These are phyloP conservation scores for Chlorencoelia australis DNA, from an alignment of 2,329 filamentous ascomycete species.

Conservation along the genomic window DNA sequence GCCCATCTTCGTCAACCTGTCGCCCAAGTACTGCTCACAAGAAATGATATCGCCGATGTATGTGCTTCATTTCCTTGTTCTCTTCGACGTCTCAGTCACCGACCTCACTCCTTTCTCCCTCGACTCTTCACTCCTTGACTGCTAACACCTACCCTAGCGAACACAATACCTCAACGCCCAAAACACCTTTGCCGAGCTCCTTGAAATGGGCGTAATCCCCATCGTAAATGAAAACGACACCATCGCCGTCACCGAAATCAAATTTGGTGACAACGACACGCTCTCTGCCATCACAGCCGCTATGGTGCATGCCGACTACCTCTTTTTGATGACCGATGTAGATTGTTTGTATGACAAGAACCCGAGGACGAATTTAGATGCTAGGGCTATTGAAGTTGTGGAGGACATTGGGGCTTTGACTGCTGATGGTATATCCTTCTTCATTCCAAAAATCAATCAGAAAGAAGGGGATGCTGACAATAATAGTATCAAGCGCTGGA, in stretches of 20 bases:
- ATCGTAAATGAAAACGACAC: slow-evolving; percentile 99
- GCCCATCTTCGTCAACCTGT: slow-evolving; percentile 80
- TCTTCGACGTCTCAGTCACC: too few species aligned
- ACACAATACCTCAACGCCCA: slow-evolving; percentile 95
- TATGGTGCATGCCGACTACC: slow-evolving; percentile 92
- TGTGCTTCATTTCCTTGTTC: too few species aligned
- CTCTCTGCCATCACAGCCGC: slow-evolving; percentile 91
- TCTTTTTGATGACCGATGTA: slow-evolving; percentile 98
- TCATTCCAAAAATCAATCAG: neutral
- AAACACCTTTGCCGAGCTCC: slow-evolving; percentile 81
- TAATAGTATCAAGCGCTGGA: slow-evolving; percentile 71
- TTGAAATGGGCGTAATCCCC: slow-evolving; percentile 92
- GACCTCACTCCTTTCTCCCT: too few species aligned
- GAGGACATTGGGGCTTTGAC: slow-evolving; percentile 75
- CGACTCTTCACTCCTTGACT: neutral
- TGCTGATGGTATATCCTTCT: slow-evolving; percentile 54
- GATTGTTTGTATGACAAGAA: slow-evolving; percentile 97
- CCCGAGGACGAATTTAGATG: slow-evolving; percentile 73
- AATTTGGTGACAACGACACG: slow-evolving; percentile 98
- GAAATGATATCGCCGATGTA: slow-evolving; percentile 93
- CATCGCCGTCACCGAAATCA: slow-evolving; percentile 92
- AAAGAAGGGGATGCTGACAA: slow-evolving; percentile 5
- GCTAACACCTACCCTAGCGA: slow-evolving; percentile 39
- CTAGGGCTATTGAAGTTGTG: slow-evolving; percentile 82
- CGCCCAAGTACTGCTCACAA: slow-evolving; percentile 85